Evolutionary conservation across 2,329 filamentous ascomycete species (phyloP), one percentile per base, ranked within the genome.

Genomic region (Colletotrichum sansevieriae): DNA sequence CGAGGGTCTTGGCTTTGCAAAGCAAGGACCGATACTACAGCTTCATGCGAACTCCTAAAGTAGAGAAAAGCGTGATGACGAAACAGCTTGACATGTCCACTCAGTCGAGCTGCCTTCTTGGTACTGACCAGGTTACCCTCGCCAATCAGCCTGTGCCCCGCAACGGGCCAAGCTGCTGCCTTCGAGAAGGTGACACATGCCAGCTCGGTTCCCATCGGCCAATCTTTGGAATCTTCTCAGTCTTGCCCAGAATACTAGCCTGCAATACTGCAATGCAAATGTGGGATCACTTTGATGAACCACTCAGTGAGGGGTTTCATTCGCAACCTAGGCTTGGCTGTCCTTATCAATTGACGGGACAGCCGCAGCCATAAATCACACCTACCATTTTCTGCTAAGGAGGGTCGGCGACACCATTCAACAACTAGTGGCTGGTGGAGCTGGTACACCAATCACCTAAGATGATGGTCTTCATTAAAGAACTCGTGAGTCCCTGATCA

Each of bases 301-400:
- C 29, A 9, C 29, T 7, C 6, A 33, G 44, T 41, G 57, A 44
- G 47, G 59, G 59, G 47, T 62, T 54, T 12, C 11, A 8, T 33
- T 1, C 15, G 9, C 15, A n/a, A 22, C 22, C 15, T 20, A 20
- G 18, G 11, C 20, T 29, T 9, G 15, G 8, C 11, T 9, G 29
- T 12, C 11, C 55, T 68, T 51, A 65, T 68, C 65, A 44, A 29
- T 18, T 13, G 20, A 63, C 41, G 13, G 33, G 51, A 41, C 4
- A 6, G 18, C 55, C 55, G 56, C 55, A 69, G 62, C 55, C 41
- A 39, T 55, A 57, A 52, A 69, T 69, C 55, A 65, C 66, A 69
- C 66, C 66, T 69, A 66, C 66, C 66, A n/a, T 1, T 29, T 69
- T 69, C 66, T 69, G 66, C 66, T 56, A 59, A 61, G 12, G 20